Evolutionary conservation across 2,329 filamentous ascomycete species (phyloP).

Genomic region (Penicillium olsonii): DNA sequence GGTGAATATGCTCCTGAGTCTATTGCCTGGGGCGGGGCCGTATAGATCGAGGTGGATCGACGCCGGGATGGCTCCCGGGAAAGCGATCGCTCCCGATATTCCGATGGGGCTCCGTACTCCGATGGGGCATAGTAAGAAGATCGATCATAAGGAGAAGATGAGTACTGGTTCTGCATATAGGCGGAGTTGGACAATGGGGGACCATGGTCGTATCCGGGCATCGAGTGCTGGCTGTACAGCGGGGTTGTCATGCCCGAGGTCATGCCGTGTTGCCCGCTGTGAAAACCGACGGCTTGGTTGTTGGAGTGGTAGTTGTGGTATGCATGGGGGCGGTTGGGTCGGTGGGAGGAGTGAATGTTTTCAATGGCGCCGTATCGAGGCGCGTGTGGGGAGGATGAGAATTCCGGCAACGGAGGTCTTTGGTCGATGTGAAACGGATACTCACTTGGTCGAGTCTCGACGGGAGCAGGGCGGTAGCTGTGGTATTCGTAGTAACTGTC

Average conservation of each 20-base stretch:
- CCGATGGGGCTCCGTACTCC: conserved; percentile 29
- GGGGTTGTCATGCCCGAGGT: conserved; percentile 21
- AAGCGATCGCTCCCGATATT: conserved; percentile 39
- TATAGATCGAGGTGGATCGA: conserved; percentile 37
- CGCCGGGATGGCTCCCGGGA: conserved; percentile 36
- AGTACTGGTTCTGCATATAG: conserved; percentile 35
- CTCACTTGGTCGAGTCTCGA: conserved; percentile 37
- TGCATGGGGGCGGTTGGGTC: conserved; percentile 34
- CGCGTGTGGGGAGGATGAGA: conserved; percentile 32
- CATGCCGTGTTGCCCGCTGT: conserved; percentile 37
- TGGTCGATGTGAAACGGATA: conserved; percentile 30
- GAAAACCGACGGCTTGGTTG: conserved; percentile 42
- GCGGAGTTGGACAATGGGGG: conserved; percentile 41
- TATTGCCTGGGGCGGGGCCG: conserved; percentile 32
- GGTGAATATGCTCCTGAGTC: conserved; percentile 34
- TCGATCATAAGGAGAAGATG: conserved; percentile 35
- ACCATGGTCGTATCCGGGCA: conserved; percentile 36
- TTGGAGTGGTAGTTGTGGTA: conserved; percentile 40
- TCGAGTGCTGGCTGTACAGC: conserved; percentile 28
- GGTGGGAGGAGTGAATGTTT: conserved; percentile 34
- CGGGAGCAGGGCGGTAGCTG: conserved; percentile 32
- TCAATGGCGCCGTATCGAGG: conserved; percentile 33
- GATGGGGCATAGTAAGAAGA: conserved; percentile 31
- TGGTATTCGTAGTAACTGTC: conserved; percentile 40
- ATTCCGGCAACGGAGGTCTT: conserved; percentile 33